Base-by-base conservation (phyloP, 2,329 filamentous ascomycete species). In the Acrodontium crateriforme region DNA sequence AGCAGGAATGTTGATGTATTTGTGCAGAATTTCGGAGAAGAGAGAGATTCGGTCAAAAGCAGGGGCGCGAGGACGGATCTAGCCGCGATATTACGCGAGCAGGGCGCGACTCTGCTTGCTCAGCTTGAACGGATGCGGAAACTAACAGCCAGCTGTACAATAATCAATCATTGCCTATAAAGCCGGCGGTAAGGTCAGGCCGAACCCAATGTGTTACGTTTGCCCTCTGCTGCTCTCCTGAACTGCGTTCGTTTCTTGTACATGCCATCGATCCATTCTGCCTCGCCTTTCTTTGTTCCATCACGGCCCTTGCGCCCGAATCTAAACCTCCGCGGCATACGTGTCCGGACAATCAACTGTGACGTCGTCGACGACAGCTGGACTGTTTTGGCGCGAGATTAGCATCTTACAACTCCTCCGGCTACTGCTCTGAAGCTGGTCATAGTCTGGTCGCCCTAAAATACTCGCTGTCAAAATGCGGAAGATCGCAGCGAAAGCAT, bases 401-500 rank as follows among this genome's bases (percentile, higher is more conserved):
- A 11, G 8, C 15, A 19, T 29, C 24, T 18, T 12, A 12, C 9
- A 14, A 13, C 29, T 18, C 15, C 29, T 12, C 16, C 7, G 10
- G 14, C 10, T n/a, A 13, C n/a, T 17, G 14, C 25, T 16, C 9
- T n/a, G 13, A 19, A 28, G 31, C 37, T 39, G 32, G 36, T 35
- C 23, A 35, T 27, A 26, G 22, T 18, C 18, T 23, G 23, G 11
- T 7, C 32, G 21, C 10, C 7, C 12, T 12, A 11, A 24, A 16
- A 13, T 22, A 16, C 15, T 24, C 15, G 12, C 30, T 14, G 22
- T 18, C 28, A 37, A 20, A 18, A 49, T 46, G 45, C 37, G 38
- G 28, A 40, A 33, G 24, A 35, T 40, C 6, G 32, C 36, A 19
- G 32, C 31, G 16, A 28, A 29, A 9, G 36, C 43, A 20, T 74